Evolutionary conservation across 208 protist genomes (phyloP), one percentile per base, ranked within the genome.

Genomic region (Acanthamoeba triangularis): DNA sequence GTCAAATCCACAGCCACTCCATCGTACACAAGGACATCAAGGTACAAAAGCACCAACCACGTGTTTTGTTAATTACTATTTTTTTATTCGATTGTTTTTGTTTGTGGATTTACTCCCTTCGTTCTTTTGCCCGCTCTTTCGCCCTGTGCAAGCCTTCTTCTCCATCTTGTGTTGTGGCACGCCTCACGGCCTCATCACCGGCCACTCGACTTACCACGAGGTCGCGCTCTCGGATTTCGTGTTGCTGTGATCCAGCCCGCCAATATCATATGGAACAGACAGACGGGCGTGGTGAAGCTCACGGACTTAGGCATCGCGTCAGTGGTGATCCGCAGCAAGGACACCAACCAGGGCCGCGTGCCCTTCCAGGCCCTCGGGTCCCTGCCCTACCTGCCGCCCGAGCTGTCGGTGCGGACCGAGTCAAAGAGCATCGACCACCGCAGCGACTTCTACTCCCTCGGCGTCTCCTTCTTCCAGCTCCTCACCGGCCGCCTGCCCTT

Each of bases 21-120:
- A 72, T 92, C 44, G 87, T 92, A 5, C 87, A 92, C 87, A 92
- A 92, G 56, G 87, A 92, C 87, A 74, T 92, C 59, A 92, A 92
- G 87, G 87, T 61, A 47, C 25, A 30, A 63, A n/a, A 63, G 16
- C 56, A 54, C 13, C 49, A 61, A 28, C 56, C 5, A 54, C 49
- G 49, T 13, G 49, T 54, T 54, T 54, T 54, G 49, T 13, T 54
- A 13, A 5, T 16, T 61, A 13, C 56, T 16, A 13, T 61, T 61
- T 37, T 33, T 23, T 61, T 28, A 61, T 52, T 52, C 11, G 4
- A 52, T 14, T 52, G 11, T 52, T 61, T 61, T 18, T 59, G 54
- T 59, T 52, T n/a, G 20, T 23, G 1, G 54, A 25, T 59, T 59
- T 59, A 59, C 18, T 59, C 54, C 18, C 18, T 7, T 25, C 49